Evolutionary conservation across 2,329 filamentous ascomycete genomes (phyloP).

Genomic region (Colletotrichum abscissum): DNA sequence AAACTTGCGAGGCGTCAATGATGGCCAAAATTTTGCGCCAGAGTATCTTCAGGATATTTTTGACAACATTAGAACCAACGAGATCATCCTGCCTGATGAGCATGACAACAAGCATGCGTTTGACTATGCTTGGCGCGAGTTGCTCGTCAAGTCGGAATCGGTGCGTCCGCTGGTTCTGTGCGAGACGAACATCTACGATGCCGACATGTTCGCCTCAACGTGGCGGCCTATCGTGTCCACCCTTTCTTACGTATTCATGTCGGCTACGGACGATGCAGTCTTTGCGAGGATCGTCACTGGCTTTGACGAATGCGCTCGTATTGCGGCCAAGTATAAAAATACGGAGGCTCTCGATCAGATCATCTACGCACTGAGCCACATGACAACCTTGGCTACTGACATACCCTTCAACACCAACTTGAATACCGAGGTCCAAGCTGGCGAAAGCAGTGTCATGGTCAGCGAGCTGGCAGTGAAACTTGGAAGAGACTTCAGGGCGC

Average conservation of each 20-base stretch:
- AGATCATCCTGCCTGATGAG: slow-evolving; percentile 97
- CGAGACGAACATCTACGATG: slow-evolving; percentile 94
- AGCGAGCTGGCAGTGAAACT: slow-evolving; percentile 97
- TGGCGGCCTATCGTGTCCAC: slow-evolving; percentile 97
- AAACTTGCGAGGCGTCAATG: slow-evolving; percentile 92
- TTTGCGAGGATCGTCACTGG: slow-evolving; percentile 94
- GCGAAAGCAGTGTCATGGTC: slow-evolving; percentile 95
- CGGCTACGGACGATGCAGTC: slow-evolving; percentile 94
- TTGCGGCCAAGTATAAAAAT: slow-evolving; percentile 85
- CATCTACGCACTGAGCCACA: slow-evolving; percentile 87
- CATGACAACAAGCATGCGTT: slow-evolving; percentile 97
- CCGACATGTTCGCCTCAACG: slow-evolving; percentile 96
- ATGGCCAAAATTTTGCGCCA: slow-evolving; percentile 82
- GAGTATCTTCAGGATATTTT: slow-evolving; percentile 90
- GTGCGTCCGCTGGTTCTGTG: slow-evolving; percentile 81
- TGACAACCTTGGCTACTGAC: slow-evolving; percentile 86
- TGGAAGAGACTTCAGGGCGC: slow-evolving; percentile 91
- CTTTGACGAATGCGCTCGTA: slow-evolving; percentile 95
- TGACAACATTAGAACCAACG: slow-evolving; percentile 89
- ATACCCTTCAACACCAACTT: slow-evolving; percentile 83
- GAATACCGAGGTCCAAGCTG: slow-evolving; percentile 95
- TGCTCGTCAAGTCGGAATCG: slow-evolving; percentile 85
- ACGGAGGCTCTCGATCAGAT: slow-evolving; percentile 93
- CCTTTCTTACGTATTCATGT: slow-evolving; percentile 98
- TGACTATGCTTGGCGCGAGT: slow-evolving; percentile 96